These are phyloP conservation scores for Dillenia suffruticosa DNA, from an alignment of 164 flowering plant genomes.

Conservation along the genomic window DNA sequence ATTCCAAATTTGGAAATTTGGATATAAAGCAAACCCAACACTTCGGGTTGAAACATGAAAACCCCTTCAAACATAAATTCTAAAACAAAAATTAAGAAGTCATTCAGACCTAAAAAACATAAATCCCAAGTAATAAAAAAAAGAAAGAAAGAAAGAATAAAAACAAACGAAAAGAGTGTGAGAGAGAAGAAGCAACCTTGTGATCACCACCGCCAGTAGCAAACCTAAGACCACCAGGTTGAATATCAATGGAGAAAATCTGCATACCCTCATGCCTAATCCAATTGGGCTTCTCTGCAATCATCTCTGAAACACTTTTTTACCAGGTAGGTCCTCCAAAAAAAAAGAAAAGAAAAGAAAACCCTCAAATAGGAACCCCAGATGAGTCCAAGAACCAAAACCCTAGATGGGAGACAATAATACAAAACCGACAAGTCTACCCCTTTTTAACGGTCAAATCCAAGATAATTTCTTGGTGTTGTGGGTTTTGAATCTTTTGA, in stretches of 20 bases:
- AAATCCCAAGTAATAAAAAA: not conserved
- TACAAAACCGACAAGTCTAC: too few species aligned
- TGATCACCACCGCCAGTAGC: conserved; percentile 99
- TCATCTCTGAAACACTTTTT: conserved; percentile 29
- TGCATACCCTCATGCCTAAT: conserved; percentile 87
- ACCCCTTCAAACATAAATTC: too few species aligned
- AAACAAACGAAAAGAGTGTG: not conserved
- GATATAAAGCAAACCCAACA: too few species aligned
- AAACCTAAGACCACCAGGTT: conserved; percentile 89
- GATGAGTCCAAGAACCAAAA: not conserved
- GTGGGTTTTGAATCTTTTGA: too few species aligned
- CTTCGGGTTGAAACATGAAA: too few species aligned
- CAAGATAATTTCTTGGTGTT: too few species aligned
- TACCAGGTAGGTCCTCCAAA: not conserved
- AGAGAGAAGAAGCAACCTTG: conserved; percentile 45
- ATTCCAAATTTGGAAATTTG: too few species aligned
- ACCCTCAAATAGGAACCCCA: not conserved
- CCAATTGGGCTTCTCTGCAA: conserved; percentile 85
- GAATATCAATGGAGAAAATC: conserved; percentile 88
- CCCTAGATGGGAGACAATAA: conserved; percentile 4
- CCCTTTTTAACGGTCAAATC: too few species aligned
- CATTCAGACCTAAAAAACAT: not conserved
- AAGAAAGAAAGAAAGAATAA: not conserved
- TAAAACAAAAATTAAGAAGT: not conserved
- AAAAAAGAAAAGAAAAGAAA: too few species aligned